phyloP scores from a whole-genome alignment of 2,329 filamentous ascomycete species.

The Fusarium solani-melongenae region DNA sequence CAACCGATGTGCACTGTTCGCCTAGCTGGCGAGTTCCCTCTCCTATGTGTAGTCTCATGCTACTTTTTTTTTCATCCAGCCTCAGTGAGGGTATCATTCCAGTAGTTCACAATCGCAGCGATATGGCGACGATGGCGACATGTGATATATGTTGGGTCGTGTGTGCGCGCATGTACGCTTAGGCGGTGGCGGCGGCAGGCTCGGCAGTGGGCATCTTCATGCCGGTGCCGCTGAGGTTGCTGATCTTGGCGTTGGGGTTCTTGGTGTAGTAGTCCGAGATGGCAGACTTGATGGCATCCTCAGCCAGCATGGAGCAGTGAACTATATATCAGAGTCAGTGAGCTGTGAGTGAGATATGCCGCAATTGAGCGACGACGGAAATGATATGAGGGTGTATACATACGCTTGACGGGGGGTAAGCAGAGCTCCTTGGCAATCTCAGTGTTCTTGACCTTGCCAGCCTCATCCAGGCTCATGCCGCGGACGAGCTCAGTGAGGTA shows the following conservation, averaged over 20 bases:
- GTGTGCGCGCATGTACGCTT: slow-evolving; percentile 18
- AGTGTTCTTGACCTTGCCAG: slow-evolving; percentile 91
- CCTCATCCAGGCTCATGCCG: slow-evolving; percentile 95
- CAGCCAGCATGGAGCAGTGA: slow-evolving; percentile 91
- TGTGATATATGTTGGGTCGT: slow-evolving; percentile 16
- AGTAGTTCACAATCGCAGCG: slow-evolving; percentile 31
- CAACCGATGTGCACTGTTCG: slow-evolving; percentile 16
- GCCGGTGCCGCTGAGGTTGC: slow-evolving; percentile 81
- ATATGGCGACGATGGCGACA: slow-evolving; percentile 10
- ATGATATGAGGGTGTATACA: slow-evolving; percentile 50
- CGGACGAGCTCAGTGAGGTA: slow-evolving; percentile 95
- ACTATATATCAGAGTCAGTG: slow-evolving; percentile 63
- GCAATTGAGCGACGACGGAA: neutral
- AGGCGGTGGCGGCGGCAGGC: slow-evolving; percentile 49
- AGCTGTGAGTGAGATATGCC: slow-evolving; percentile 22
- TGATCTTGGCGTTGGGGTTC: slow-evolving; percentile 79
- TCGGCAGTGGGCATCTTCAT: slow-evolving; percentile 72
- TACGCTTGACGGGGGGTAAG: slow-evolving; percentile 87
- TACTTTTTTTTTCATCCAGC: slow-evolving; percentile 34
- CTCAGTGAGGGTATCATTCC: slow-evolving; percentile 43
- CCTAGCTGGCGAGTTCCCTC: slow-evolving; percentile 14
- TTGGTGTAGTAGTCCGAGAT: slow-evolving; percentile 92
- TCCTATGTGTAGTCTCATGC: slow-evolving; percentile 10
- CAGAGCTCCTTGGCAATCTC: slow-evolving; percentile 98
- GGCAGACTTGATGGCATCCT: slow-evolving; percentile 91